Conservation (phyloP, 805 yeast genomes). For the Ogataea ramenticola region DNA sequence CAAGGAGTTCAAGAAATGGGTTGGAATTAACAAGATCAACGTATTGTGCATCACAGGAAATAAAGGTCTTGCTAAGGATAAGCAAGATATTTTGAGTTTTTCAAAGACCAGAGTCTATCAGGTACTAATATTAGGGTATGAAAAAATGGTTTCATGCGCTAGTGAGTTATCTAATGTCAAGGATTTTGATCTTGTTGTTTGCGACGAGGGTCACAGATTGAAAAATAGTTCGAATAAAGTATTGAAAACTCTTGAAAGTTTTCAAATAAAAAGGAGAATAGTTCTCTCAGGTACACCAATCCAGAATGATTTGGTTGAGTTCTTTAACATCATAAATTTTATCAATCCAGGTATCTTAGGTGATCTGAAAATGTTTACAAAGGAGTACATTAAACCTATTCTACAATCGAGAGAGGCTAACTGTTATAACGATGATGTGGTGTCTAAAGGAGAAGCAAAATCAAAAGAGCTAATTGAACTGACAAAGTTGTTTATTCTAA, state of each 20-base stretch:
- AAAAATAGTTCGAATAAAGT: slow-evolving; percentile 71
- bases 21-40: slow-evolving; percentile 56
- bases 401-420: slow-evolving; percentile 59
- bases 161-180: slow-evolving; percentile 39
- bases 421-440: slow-evolving; percentile 41
- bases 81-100: slow-evolving; percentile 50
- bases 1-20: slow-evolving; percentile 84
- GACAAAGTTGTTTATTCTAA: slow-evolving; percentile 60
- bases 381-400: slow-evolving; percentile 63
- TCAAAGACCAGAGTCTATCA: slow-evolving; percentile 68
- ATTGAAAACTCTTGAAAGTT: slow-evolving; percentile 48
- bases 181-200: slow-evolving; percentile 62
- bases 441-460: slow-evolving; percentile 50
- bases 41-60: slow-evolving; percentile 52
- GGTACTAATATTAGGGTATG: slow-evolving; percentile 83
- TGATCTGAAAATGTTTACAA: slow-evolving; percentile 45
- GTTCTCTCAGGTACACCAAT: slow-evolving; percentile 78
- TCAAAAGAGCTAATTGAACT: slow-evolving; percentile 57
- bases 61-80: slow-evolving; percentile 45
- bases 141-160: slow-evolving; percentile 54
- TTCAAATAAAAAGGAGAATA: slow-evolving; percentile 51
- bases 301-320: slow-evolving; percentile 78
- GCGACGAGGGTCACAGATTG: slow-evolving; percentile 94
- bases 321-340: slow-evolving; percentile 72
- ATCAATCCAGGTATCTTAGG: slow-evolving; percentile 82